Evolutionary conservation across 345 rosid species (phyloP), one percentile per base, ranked within the genome.

Genomic region (Bruguiera parviflora): DNA sequence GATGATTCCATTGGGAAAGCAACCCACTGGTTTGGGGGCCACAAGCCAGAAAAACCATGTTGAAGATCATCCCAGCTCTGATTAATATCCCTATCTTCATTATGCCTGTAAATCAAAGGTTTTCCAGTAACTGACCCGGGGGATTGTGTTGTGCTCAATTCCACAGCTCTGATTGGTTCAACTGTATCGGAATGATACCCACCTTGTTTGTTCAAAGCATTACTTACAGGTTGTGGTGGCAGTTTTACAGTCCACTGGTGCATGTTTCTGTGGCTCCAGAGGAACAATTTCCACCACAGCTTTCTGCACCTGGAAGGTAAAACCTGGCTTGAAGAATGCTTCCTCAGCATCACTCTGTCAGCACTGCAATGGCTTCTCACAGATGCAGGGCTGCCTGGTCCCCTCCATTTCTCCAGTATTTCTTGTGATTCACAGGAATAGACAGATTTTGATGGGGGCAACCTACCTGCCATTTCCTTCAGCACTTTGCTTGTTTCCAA

Each of bases 251-350:
- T 71, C 60, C 15, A 61, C 28, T 78, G 76, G 64, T 91, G 96
- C 53, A 83, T 71, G 80, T 88, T 95, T 76, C 99, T 78, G 69
- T 91, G 97, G 76, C 99, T 95, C 99, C 99, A 91, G 8, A 95
- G 88, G 63, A 91, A 89, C 71, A 91, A 69, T 64, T 92, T 91
- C 97, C 97, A 88, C 97, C 96, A 90, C 21, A 95, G 79, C 52
- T 71, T 80, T 52, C 92, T 78, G 73, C 96, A 88, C 43, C 96
- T 86, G 0, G 98, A 94, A 6, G 99, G 97, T 25, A 91, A 85
- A 70, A 94, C 81, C 78, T 94, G 99, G 84, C 92, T 89, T 0
- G 97, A 89, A 9, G 99, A 91, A 66, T 86, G 95, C 79, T 89
- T 94, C 87, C 87, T 88, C 68, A 94, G 81, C 91, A 94, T 91